Evolutionary conservation across 169 alveolate species (phyloP).

Genomic region (Plasmodium blacklocki): DNA sequence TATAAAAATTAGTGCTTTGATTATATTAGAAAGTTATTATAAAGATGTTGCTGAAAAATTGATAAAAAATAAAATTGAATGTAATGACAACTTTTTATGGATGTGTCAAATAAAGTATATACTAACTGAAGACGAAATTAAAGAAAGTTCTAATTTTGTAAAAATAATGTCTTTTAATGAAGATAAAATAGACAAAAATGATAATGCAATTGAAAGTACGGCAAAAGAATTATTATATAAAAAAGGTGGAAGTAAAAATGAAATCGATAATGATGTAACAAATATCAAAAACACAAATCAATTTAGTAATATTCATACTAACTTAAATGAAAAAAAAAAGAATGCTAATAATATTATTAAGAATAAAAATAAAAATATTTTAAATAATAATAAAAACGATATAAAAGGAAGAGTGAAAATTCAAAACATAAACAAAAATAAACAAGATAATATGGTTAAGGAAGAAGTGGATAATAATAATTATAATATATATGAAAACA

Average conservation of each 20-base stretch:
- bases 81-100: conserved; percentile 70
- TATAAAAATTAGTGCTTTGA: conserved; percentile 64
- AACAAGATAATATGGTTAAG: background rate
- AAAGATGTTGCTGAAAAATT: conserved; percentile 76
- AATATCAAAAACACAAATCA: conserved; percentile 3
- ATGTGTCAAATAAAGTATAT: conserved; percentile 63
- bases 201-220: background rate
- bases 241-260: conserved; percentile 30
- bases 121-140: conserved; percentile 39
- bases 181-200: conserved; percentile 24
- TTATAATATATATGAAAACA: background rate
- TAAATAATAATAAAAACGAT: conserved; percentile 2
- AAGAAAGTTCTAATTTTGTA: conserved; percentile 14
- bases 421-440: background rate
- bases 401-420: background rate
- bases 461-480: background rate
- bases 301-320: background rate
- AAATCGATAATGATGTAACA: conserved; percentile 1
- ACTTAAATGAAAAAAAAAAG: conserved; percentile 21
- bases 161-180: background rate
- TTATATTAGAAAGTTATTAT: conserved; percentile 65
- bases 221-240: conserved; percentile 7
- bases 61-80: conserved; percentile 71
- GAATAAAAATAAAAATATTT: conserved; percentile 7
- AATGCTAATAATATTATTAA: background rate